A percentile compares a stretch with the other conserved stretches of the same genome.
Evolutionary conservation across 2,329 filamentous ascomycete species (phyloP).

Genomic region (Xenoacremonium recifei): DNA sequence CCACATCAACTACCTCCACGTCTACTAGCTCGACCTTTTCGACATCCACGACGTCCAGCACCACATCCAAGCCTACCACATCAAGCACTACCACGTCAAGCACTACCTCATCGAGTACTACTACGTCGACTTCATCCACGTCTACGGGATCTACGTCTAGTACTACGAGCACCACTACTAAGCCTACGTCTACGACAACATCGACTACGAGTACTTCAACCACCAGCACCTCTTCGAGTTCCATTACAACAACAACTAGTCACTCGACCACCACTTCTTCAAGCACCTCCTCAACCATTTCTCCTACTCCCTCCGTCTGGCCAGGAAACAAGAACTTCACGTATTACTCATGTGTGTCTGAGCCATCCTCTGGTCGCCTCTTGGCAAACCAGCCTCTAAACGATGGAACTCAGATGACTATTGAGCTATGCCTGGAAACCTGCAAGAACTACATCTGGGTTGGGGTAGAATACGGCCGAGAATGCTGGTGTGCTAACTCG

Average conservation of each 20-base stretch:
- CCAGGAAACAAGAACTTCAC: conserved; percentile 36
- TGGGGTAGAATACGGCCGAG: conserved; percentile 37
- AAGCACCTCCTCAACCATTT: conserved; percentile 19
- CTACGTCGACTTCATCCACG: conserved; percentile 3
- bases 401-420: conserved; percentile 30
- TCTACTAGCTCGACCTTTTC: conserved; percentile 2
- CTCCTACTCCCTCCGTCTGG: conserved; percentile 23
- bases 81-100: background rate
- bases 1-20: conserved; percentile 5
- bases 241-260: conserved; percentile 1
- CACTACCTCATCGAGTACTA: background rate
- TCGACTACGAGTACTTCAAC: background rate
- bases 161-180: conserved; percentile 1
- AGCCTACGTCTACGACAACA: conserved; percentile 3
- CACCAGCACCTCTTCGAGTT: conserved; percentile 4
- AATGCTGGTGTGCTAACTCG: conserved; percentile 37
- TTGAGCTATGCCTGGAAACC: conserved; percentile 30
- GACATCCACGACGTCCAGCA: background rate
- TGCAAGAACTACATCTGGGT: conserved; percentile 34
- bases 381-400: conserved; percentile 29
- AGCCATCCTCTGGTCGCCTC: conserved; percentile 32
- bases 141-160: conserved; percentile 3
- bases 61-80: conserved; percentile 4
- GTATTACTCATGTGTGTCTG: conserved; percentile 34
- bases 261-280: conserved; percentile 10